Percentiles rank a stretch among this genome's conserved stretches.
Evolutionary conservation across 2,329 filamentous ascomycete species (phyloP).

Genomic region (Botryotinia narcissicola): DNA sequence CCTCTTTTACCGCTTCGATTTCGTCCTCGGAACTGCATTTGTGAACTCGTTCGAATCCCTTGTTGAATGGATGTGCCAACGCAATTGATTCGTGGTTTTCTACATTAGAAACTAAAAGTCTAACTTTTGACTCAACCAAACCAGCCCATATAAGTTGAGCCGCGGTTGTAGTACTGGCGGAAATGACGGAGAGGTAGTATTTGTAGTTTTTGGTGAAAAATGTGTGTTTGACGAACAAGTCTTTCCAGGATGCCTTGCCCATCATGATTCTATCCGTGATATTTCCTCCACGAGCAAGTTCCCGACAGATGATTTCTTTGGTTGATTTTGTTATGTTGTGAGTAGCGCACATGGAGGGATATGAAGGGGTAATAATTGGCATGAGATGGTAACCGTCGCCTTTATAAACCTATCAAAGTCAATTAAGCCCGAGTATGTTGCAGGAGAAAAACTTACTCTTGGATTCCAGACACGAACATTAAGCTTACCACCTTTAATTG

Average conservation of each 20-base stretch:
- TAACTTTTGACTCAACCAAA: constrained; percentile 88
- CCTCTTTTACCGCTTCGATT: constrained; percentile 59
- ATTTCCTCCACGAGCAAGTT: constrained; percentile 73
- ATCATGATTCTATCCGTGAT: constrained; percentile 78
- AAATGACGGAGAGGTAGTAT: constrained; percentile 88
- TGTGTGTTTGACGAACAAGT: constrained; percentile 82
- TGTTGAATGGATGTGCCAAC: constrained; percentile 87
- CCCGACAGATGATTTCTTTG: constrained; percentile 76
- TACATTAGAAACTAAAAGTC: constrained; percentile 77
- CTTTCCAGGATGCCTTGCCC: constrained; percentile 77
- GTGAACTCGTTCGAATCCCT: constrained; percentile 84
- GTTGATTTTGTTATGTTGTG: constrained; percentile 91
- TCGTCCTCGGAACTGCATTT: constrained; percentile 61
- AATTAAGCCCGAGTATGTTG: constrained; percentile 27
- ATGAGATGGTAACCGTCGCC: constrained; percentile 81
- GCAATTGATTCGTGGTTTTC: constrained; percentile 78
- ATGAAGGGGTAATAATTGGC: constrained; percentile 97
- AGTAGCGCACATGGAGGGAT: constrained; percentile 96
- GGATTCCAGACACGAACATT: constrained; percentile 94
- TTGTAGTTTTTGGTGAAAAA: constrained; percentile 95
- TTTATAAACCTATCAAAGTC: constrained; percentile 28
- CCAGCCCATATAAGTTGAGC: constrained; percentile 86
- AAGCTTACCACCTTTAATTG: constrained; percentile 77
- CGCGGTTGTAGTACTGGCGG: constrained; percentile 79
- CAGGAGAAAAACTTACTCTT: constrained; percentile 53